Evolutionary conservation across 805 yeast species (phyloP).

Genomic region (Yamadazyma philogaea): DNA sequence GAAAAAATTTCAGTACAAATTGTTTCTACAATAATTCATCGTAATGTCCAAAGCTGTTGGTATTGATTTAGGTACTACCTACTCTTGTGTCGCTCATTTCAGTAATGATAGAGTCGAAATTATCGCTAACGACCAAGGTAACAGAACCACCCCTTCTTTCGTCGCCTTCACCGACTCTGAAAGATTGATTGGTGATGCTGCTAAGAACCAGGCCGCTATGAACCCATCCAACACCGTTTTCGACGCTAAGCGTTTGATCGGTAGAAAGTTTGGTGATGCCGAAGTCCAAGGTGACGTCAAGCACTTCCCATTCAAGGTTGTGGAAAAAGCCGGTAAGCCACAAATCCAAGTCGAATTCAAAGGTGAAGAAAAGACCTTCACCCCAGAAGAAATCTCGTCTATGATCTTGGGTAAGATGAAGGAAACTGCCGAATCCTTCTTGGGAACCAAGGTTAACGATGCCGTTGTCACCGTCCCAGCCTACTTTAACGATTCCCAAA

Average conservation of each 20-base stretch:
- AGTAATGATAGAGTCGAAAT: conserved; percentile 91
- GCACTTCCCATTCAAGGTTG: conserved; percentile 83
- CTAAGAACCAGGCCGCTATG: conserved; percentile 96
- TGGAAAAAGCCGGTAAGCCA: conserved; percentile 74
- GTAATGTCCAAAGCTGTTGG: conserved; percentile 62
- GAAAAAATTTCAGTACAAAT: neutral
- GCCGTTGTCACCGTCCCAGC: conserved; percentile 98
- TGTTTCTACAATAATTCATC: neutral
- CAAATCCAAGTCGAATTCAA: conserved; percentile 80
- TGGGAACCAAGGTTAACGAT: conserved; percentile 53
- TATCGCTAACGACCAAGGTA: conserved; percentile 98
- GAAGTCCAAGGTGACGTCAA: conserved; percentile 61
- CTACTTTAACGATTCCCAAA: conserved; percentile 94
- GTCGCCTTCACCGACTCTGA: conserved; percentile 94
- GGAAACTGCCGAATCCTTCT: conserved; percentile 88
- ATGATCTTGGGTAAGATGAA: conserved; percentile 90
- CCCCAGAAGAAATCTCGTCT: conserved; percentile 94
- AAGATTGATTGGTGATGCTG: conserved; percentile 95
- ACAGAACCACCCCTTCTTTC: conserved; percentile 95
- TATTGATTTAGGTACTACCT: conserved; percentile 94
- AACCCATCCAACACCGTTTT: conserved; percentile 91
- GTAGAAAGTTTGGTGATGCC: conserved; percentile 80
- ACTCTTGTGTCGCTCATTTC: conserved; percentile 96
- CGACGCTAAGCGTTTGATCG: conserved; percentile 91
- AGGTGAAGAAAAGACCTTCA: conserved; percentile 84